Evolutionary conservation across 257 asterid species (phyloP).

Genomic region (Eucommia ulmoides): DNA sequence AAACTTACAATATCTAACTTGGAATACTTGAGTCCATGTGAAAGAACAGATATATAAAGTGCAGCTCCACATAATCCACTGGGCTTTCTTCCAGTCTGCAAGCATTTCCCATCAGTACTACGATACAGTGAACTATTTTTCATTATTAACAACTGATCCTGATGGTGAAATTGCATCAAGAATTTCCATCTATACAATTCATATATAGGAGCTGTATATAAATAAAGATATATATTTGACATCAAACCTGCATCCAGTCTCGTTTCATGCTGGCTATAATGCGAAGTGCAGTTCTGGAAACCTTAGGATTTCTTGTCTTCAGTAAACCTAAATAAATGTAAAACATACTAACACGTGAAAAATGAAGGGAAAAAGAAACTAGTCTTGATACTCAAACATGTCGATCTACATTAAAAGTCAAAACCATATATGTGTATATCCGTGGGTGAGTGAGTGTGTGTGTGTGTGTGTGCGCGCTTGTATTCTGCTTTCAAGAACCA

Average conservation of each 20-base stretch:
- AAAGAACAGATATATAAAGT: conserved; percentile 66
- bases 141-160: neutral
- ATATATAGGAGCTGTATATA: too few relatives aligned
- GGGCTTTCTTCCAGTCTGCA: conserved; percentile 93
- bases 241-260: conserved; percentile 86
- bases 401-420: too few relatives aligned
- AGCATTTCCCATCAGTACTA: conserved; percentile 10
- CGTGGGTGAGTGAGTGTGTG: too few relatives aligned
- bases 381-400: too few relatives aligned
- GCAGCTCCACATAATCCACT: conserved; percentile 97
- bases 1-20: conserved; percentile 74
- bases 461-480: too few relatives aligned
- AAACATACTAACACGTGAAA: too few relatives aligned
- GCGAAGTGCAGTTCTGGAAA: conserved; percentile 35
- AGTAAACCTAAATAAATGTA: too few relatives aligned
- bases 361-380: too few relatives aligned
- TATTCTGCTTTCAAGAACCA: too few relatives aligned
- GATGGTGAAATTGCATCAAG: neutral
- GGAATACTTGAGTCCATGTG: conserved; percentile 53
- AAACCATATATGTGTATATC: too few relatives aligned
- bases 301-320: conserved; percentile 22
- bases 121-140: neutral
- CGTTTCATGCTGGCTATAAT: conserved; percentile 80
- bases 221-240: neutral
- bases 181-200: neutral